phyloP scores from a whole-genome alignment of 2,329 filamentous ascomycete genomes.

The Colletotrichum limetticola region DNA sequence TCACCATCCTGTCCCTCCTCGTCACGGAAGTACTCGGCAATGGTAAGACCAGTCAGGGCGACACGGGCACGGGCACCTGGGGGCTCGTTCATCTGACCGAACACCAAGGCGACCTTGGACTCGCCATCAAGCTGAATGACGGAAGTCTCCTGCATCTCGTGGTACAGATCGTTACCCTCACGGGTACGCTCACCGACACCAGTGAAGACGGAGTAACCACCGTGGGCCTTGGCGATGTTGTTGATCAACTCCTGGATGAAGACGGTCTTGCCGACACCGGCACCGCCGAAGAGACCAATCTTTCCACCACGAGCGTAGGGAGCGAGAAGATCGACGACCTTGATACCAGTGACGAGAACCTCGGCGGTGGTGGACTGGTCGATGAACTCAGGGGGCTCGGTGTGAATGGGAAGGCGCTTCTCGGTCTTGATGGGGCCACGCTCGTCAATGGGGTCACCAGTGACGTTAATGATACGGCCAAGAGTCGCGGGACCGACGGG shows the following conservation, averaged over 20 bases:
- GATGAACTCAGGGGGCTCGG: slow-evolving; percentile 89
- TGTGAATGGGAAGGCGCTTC: slow-evolving; percentile 91
- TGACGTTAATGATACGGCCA: slow-evolving; percentile 99
- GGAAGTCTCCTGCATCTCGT: slow-evolving; percentile 99
- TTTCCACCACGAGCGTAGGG: slow-evolving; percentile 99
- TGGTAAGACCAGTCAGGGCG: slow-evolving; percentile 87
- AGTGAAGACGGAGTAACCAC: slow-evolving; percentile 99
- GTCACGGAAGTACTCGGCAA: slow-evolving; percentile 86
- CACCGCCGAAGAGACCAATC: slow-evolving; percentile 99
- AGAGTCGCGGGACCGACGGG: slow-evolving; percentile 94
- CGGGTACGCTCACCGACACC: slow-evolving; percentile 99
- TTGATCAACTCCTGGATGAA: slow-evolving; percentile 99
- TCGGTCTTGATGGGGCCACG: slow-evolving; percentile 96
- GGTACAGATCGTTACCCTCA: slow-evolving; percentile 99
- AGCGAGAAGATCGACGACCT: slow-evolving; percentile 98
- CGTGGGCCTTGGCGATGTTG: slow-evolving; percentile 99
- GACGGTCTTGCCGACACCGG: slow-evolving; percentile 99
- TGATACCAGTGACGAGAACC: slow-evolving; percentile 99
- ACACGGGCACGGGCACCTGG: slow-evolving; percentile 99
- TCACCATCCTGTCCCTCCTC: slow-evolving; percentile 85
- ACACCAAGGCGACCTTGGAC: slow-evolving; percentile 99
- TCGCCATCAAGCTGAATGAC: slow-evolving; percentile 99
- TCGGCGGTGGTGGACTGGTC: slow-evolving; percentile 98
- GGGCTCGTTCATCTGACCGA: slow-evolving; percentile 99
- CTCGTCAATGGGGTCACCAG: slow-evolving; percentile 99